Conservation (phyloP, 495 filamentous ascomycete genomes). For the Pseudevernia furfuracea region DNA sequence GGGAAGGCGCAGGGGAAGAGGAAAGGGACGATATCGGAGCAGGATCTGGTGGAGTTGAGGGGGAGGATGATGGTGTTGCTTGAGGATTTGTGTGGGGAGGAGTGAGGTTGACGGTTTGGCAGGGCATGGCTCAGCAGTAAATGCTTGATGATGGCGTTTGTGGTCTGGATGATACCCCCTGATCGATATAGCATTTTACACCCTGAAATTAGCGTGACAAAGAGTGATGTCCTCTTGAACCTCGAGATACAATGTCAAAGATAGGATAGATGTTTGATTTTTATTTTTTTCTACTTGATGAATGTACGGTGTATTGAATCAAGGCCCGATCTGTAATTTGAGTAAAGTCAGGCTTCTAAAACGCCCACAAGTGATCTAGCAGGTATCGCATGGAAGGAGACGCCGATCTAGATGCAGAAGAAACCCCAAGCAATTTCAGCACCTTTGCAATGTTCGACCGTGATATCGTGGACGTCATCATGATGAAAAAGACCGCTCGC, state of each 20-base stretch:
- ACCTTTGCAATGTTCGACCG: background rate
- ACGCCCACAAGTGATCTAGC: background rate
- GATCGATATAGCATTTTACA: background rate
- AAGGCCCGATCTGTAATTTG: background rate
- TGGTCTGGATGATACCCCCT: constrained; percentile 10
- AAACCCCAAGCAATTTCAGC: background rate
- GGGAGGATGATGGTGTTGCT: constrained; percentile 55
- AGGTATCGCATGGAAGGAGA: background rate
- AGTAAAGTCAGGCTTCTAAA: no score
- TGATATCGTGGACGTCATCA: background rate
- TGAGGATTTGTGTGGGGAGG: constrained; percentile 51
- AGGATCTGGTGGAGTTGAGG: constrained; percentile 47
- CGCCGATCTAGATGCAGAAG: background rate
- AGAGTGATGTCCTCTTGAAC: background rate
- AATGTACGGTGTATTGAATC: background rate
- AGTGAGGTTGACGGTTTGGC: background rate
- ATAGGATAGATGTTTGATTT: background rate
- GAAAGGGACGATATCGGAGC: constrained; percentile 33
- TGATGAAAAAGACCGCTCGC: background rate
- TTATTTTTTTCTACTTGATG: background rate
- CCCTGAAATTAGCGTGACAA: background rate
- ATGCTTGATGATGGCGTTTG: constrained; percentile 4
- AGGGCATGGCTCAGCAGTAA: background rate
- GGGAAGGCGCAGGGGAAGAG: constrained; percentile 4
- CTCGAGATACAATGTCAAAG: background rate